These are phyloP conservation scores for Quercus agrifolia DNA, from an alignment of 306 rosid species.

Conservation along the genomic window DNA sequence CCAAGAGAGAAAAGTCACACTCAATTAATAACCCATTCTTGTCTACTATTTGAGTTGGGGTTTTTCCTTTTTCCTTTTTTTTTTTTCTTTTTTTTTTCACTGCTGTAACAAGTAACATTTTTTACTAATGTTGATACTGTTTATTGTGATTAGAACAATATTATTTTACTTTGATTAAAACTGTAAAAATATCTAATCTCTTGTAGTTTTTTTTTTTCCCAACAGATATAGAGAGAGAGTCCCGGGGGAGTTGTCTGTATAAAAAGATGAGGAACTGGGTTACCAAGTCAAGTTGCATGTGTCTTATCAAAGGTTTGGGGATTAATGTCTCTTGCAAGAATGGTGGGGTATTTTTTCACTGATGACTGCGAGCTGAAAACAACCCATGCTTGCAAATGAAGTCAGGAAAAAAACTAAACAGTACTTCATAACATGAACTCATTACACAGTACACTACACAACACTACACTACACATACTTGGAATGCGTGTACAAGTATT, in stretches of 20 bases:
- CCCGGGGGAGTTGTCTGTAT: constrained; percentile 23
- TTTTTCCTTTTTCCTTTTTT: not conserved
- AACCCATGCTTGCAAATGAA: constrained; percentile 28
- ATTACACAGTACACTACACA: constrained; percentile 1
- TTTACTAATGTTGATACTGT: rapidly evolving
- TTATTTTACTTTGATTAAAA: no score
- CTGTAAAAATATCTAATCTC: no score
- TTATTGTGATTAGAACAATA: no score
- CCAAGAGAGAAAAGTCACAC: constrained; percentile 42
- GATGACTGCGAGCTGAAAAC: constrained; percentile 16
- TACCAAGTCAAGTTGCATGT: constrained; percentile 23
- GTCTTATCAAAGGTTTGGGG: constrained; percentile 35
- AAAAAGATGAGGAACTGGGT: constrained; percentile 27
- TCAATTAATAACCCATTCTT: constrained; percentile 19
- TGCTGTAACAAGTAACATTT: no score
- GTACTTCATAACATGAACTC: constrained; percentile 10
- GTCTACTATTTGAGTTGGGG: constrained; percentile 4
- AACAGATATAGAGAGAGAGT: not conserved
- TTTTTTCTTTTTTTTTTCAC: not conserved
- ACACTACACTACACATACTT: not conserved
- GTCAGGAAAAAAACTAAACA: constrained; percentile 7
- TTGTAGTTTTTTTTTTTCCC: no score
- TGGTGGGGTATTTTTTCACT: constrained; percentile 38
- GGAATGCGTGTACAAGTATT: not conserved
- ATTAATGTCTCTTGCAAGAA: constrained; percentile 35